Conservation (phyloP, 495 filamentous ascomycete species). For the Margaritispora aquatica region DNA sequence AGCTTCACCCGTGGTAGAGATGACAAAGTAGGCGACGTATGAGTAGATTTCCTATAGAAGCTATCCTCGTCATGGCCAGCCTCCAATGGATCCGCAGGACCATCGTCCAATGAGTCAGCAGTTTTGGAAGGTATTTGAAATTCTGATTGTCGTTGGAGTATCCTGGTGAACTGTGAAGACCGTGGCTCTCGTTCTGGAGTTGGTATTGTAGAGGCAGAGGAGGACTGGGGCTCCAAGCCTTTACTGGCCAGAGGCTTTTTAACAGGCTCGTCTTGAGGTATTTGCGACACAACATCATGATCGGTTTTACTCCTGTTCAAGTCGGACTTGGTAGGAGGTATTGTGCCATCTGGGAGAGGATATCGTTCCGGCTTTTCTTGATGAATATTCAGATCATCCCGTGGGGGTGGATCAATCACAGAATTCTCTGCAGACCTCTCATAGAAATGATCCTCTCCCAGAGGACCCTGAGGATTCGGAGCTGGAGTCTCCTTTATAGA, state of each 20-base stretch:
- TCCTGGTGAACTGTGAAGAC: slow-evolving; percentile 34
- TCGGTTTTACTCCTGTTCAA: slow-evolving; percentile 3
- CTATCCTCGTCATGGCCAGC: slow-evolving; percentile 48
- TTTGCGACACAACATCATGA: slow-evolving; percentile 6
- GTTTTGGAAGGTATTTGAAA: slow-evolving; percentile 46
- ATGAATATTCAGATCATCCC: slow-evolving; percentile 30
- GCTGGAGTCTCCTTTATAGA: slow-evolving; percentile 4
- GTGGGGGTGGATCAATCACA: slow-evolving; percentile 18
- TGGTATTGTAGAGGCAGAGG: slow-evolving; percentile 27
- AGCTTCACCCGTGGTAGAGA: slow-evolving; percentile 53
- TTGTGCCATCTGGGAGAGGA: slow-evolving; percentile 39
- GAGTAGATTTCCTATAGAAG: slow-evolving; percentile 47
- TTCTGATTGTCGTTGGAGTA: slow-evolving; percentile 47
- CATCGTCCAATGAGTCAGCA: slow-evolving; percentile 30
- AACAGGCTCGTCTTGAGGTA: slow-evolving; percentile 18
- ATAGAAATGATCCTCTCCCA: slow-evolving; percentile 40
- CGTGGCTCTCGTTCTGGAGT: slow-evolving; percentile 5
- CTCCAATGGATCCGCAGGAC: slow-evolving; percentile 13
- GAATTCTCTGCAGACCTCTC: slow-evolving; percentile 28
- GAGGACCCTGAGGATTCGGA: slow-evolving; percentile 22
- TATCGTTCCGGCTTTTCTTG: slow-evolving; percentile 35
- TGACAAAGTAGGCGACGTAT: slow-evolving; percentile 41
- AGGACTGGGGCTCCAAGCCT: slow-evolving; percentile 26
- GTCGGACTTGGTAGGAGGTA: slow-evolving; percentile 25
- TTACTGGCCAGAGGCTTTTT: slow-evolving; percentile 21